A percentile compares a stretch with the other conserved stretches of the same genome.
These are phyloP conservation scores for Panaeolus cyanescens DNA, from an alignment of 768 basidiomycete genomes.

Conservation along the genomic window DNA sequence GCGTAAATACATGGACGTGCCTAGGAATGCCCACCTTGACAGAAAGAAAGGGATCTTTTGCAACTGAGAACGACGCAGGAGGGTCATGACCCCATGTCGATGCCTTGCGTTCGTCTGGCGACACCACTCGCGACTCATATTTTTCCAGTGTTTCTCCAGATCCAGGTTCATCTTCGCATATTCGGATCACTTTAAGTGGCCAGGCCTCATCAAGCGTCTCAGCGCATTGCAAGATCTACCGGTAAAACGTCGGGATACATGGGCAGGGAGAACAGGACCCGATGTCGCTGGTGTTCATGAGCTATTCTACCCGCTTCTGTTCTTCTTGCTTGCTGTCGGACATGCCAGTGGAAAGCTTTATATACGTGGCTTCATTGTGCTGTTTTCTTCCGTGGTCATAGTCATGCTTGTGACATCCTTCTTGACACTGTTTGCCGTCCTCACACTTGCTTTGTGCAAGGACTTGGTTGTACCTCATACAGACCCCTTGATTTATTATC, in stretches of 20 bases:
- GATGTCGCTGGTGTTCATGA: too few relatives aligned
- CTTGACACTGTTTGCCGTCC: neutral
- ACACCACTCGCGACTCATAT: neutral
- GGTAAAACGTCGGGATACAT: neutral
- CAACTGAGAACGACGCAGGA: too few relatives aligned
- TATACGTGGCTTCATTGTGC: too few relatives aligned
- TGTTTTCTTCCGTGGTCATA: neutral
- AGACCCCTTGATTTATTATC: slow-evolving; percentile 46
- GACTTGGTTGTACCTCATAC: neutral
- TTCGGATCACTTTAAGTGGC: neutral
- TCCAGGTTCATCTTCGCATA: too few relatives aligned
- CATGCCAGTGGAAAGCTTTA: neutral
- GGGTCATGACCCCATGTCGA: too few relatives aligned
- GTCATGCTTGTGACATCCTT: neutral
- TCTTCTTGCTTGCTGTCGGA: neutral
- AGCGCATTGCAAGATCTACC: neutral
- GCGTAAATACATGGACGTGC: too few relatives aligned
- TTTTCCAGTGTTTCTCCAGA: neutral
- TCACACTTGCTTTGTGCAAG: neutral
- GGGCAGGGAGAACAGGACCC: too few relatives aligned
- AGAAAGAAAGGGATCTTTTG: too few relatives aligned
- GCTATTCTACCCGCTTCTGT: neutral
- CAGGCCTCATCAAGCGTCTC: neutral
- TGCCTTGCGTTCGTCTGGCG: too few relatives aligned
- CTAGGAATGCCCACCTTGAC: too few relatives aligned